Percentiles rank a stretch among this genome's conserved stretches.
phyloP scores from a whole-genome alignment of 768 basidiomycete species.

The Kwoniella shandongensis region DNA sequence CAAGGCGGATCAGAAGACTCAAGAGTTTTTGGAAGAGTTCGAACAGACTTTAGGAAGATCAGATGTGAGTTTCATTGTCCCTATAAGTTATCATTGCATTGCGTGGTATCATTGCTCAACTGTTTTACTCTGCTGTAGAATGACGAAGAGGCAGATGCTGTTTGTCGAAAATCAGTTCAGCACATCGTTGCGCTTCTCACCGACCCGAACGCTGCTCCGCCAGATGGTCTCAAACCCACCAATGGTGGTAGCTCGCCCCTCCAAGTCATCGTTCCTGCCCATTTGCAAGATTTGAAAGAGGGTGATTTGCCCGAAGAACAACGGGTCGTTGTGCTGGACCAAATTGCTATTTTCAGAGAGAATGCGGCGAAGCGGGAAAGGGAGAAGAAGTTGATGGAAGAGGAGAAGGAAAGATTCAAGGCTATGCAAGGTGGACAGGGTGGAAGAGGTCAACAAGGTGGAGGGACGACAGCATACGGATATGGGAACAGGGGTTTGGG shows the following conservation, averaged over 20 bases:
- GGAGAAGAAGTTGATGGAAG: slow-evolving; percentile 68
- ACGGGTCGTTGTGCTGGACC: slow-evolving; percentile 88
- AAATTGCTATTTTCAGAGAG: slow-evolving; percentile 95
- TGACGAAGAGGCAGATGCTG: slow-evolving; percentile 66
- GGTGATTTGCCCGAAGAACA: slow-evolving; percentile 92
- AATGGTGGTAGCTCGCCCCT: slow-evolving; percentile 29
- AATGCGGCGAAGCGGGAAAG: slow-evolving; percentile 86
- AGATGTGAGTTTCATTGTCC: slow-evolving; percentile 62
- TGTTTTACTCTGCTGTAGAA: slow-evolving; percentile 56
- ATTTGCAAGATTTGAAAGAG: slow-evolving; percentile 92
- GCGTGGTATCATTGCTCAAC: background rate
- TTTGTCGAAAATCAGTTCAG: slow-evolving; percentile 60
- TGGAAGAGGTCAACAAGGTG: slow-evolving; percentile 10
- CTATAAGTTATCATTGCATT: background rate
- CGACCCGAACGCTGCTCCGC: slow-evolving; percentile 75
- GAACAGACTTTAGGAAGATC: slow-evolving; percentile 73
- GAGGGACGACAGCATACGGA: slow-evolving; percentile 25
- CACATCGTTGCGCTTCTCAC: slow-evolving; percentile 65
- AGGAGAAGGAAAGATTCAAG: slow-evolving; percentile 48
- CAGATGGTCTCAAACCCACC: slow-evolving; percentile 51
- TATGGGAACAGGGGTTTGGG: slow-evolving; percentile 67
- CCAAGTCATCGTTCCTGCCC: slow-evolving; percentile 70
- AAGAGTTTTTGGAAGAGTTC: slow-evolving; percentile 81
- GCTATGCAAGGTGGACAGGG: slow-evolving; percentile 58
- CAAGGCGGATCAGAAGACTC: slow-evolving; percentile 95